These are phyloP conservation scores for Diaporthe sp. DNA, from an alignment of 2,329 filamentous ascomycete species.

Conservation along the genomic window DNA sequence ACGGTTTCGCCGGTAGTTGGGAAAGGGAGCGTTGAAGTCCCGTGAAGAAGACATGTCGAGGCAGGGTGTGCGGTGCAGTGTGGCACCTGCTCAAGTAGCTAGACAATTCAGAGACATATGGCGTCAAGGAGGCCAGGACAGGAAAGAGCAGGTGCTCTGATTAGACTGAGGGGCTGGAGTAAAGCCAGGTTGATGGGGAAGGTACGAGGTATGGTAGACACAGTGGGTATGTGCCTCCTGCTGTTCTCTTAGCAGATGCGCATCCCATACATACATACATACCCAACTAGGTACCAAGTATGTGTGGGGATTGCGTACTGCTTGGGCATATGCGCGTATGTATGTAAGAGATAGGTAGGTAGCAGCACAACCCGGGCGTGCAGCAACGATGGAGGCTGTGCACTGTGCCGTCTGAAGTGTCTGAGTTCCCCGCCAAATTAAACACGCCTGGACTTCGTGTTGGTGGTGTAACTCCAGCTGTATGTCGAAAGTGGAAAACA, in stretches of 20 bases:
- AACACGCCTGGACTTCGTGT: background rate
- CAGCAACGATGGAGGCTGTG: background rate
- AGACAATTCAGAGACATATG: slow-evolving; percentile 25
- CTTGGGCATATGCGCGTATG: background rate
- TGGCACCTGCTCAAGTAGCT: slow-evolving; percentile 24
- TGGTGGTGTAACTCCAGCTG: slow-evolving; percentile 20
- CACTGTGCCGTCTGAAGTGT: background rate
- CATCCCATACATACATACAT: background rate
- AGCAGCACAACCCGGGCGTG: background rate
- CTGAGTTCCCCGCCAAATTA: slow-evolving; percentile 5
- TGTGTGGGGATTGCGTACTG: slow-evolving; percentile 8
- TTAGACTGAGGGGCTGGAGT: background rate
- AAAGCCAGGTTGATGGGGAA: slow-evolving; percentile 5
- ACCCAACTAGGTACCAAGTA: background rate
- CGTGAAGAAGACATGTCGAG: slow-evolving; percentile 32
- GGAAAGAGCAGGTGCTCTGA: slow-evolving; percentile 15
- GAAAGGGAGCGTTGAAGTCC: slow-evolving; percentile 25
- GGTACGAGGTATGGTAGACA: background rate
- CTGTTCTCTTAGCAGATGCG: background rate
- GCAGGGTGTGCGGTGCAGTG: slow-evolving; percentile 1
- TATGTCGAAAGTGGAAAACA: background rate
- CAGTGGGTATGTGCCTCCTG: background rate
- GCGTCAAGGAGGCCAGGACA: background rate
- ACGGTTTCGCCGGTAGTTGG: slow-evolving; percentile 22
- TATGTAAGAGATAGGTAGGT: background rate